A percentile compares a stretch with the other conserved stretches of the same genome.
These are phyloP conservation scores for Helianthus tuberosus DNA, from an alignment of 129 eudicot species.

Conservation along the genomic window DNA sequence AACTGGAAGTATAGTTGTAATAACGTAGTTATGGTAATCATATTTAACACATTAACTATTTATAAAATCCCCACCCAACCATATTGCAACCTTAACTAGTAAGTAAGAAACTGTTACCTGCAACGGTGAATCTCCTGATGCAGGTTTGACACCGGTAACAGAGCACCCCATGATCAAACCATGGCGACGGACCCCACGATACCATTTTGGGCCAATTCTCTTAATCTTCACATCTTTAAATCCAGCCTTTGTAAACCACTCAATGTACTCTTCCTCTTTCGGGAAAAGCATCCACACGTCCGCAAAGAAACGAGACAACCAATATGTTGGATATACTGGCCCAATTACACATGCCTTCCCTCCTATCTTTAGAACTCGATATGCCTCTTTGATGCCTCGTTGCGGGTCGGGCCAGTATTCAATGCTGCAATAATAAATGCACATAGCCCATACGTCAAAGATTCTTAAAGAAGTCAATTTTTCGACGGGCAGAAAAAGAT, in stretches of 20 bases:
- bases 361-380: constrained; percentile 43
- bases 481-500: not conserved
- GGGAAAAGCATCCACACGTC: constrained; percentile 56
- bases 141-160: constrained; percentile 51
- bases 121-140: constrained; percentile 54
- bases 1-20: not conserved
- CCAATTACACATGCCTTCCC: constrained; percentile 50
- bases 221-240: constrained; percentile 50
- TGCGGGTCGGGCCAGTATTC: constrained; percentile 65
- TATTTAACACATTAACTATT: not conserved
- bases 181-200: constrained; percentile 54
- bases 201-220: constrained; percentile 56
- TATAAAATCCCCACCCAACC: not conserved
- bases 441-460: not conserved
- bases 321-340: constrained; percentile 48
- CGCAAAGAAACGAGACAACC: constrained; percentile 55
- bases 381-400: constrained; percentile 53
- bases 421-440: constrained; percentile 29
- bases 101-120: constrained; percentile 28
- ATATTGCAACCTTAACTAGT: not conserved
- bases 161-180: constrained; percentile 55
- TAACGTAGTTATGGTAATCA: not conserved
- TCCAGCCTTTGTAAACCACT: constrained; percentile 53
- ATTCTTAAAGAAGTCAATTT: not conserved
- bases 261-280: constrained; percentile 51